Percentiles rank a stretch among this genome's conserved stretches.
Evolutionary conservation across 805 yeast species (phyloP).

Genomic region (Cyberlindnera veronae): DNA sequence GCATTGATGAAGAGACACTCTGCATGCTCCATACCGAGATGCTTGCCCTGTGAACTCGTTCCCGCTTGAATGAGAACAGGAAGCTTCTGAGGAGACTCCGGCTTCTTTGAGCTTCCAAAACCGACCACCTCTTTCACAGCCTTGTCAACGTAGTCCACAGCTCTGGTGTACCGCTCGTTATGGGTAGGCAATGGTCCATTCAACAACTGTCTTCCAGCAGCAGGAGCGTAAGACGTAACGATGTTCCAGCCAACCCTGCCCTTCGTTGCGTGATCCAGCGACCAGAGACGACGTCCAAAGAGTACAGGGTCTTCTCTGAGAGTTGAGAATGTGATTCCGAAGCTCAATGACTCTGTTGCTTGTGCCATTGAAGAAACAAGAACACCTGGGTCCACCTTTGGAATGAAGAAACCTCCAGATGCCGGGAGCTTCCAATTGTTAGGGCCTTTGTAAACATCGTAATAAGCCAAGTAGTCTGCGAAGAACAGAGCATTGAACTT

Average conservation of each 20-base stretch:
- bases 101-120: conserved; percentile 13
- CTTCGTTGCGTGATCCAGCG: conserved; percentile 39
- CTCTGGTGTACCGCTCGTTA: conserved; percentile 38
- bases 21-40: conserved; percentile 42
- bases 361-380: conserved; percentile 36
- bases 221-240: conserved; percentile 41
- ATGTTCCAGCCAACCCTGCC: conserved; percentile 48
- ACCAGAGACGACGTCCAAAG: conserved; percentile 29
- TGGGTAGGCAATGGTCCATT: conserved; percentile 34
- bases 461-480: conserved; percentile 40
- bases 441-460: conserved; percentile 41
- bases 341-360: conserved; percentile 36
- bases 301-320: conserved; percentile 41
- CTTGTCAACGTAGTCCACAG: conserved; percentile 39
- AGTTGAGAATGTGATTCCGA: conserved; percentile 42
- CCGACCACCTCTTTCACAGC: conserved; percentile 43
- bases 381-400: conserved; percentile 34
- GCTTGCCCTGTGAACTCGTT: conserved; percentile 36
- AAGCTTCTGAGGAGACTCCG: conserved; percentile 40
- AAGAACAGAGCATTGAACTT: conserved; percentile 37
- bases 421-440: conserved; percentile 33
- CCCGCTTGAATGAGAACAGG: conserved; percentile 46
- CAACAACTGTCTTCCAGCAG: conserved; percentile 39
- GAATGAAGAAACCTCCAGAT: conserved; percentile 27
- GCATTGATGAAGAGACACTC: conserved; percentile 39